Evolutionary conservation across 2,329 filamentous ascomycete genomes (phyloP).

Genomic region (Xylaria sp.): DNA sequence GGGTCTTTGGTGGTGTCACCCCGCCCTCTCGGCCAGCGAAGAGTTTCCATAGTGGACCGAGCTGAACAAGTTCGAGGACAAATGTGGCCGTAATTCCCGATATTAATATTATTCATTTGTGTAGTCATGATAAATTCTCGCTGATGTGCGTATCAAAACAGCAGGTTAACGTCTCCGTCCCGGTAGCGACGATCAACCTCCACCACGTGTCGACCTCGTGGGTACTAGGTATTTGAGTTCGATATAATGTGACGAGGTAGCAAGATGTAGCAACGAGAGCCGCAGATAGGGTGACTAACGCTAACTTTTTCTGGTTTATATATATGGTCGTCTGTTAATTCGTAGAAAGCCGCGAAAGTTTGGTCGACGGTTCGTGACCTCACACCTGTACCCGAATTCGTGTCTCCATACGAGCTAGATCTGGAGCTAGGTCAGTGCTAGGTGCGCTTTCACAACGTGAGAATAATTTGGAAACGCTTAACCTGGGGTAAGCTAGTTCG

Average conservation of each 20-base stretch:
- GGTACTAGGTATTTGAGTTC: conserved; percentile 17
- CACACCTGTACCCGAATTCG: neutral
- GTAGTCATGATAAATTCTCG: neutral
- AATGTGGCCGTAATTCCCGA: neutral
- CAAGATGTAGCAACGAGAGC: neutral
- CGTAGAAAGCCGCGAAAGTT: neutral
- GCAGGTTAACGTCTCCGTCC: neutral
- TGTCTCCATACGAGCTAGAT: neutral
- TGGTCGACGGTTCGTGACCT: neutral
- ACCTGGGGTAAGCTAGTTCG: neutral
- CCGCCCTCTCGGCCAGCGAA: conserved; percentile 20
- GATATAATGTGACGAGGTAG: neutral
- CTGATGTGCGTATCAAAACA: neutral
- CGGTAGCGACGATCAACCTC: neutral
- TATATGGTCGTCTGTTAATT: neutral
- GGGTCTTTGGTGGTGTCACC: neutral
- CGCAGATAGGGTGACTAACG: neutral
- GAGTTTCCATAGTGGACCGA: conserved; percentile 11
- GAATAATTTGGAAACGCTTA: conserved; percentile 25
- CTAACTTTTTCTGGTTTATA: neutral
- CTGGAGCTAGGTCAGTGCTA: neutral
- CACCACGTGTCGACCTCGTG: conserved; percentile 6
- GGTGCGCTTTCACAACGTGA: neutral
- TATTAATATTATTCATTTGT: neutral
- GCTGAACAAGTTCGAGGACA: neutral